Conservation (phyloP, 2,329 filamentous ascomycete species). For the Fusarium chaquense region DNA sequence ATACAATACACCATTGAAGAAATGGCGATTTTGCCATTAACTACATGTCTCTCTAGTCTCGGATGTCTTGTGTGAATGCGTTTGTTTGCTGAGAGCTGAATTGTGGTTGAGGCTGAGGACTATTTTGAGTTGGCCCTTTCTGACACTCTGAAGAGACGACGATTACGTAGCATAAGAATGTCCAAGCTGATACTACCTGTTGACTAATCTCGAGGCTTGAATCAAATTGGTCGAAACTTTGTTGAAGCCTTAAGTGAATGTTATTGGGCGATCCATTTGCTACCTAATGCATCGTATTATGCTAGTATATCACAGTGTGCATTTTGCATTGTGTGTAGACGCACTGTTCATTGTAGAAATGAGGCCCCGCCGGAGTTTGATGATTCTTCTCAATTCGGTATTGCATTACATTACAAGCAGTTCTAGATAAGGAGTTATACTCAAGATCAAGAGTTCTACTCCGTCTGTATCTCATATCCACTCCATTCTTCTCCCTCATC, state of each 20-base stretch:
- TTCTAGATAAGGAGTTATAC: constrained; percentile 35
- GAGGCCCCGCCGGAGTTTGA: constrained; percentile 40
- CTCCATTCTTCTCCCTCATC: background rate
- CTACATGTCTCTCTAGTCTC: constrained; percentile 7
- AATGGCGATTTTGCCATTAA: constrained; percentile 30
- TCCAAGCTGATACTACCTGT: background rate
- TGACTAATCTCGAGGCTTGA: background rate
- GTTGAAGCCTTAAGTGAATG: constrained; percentile 2
- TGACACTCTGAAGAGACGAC: constrained; percentile 6
- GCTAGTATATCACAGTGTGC: constrained; percentile 32
- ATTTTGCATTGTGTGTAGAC: background rate
- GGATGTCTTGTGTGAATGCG: constrained; percentile 1
- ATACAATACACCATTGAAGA: constrained; percentile 39
- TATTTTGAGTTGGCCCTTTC: background rate
- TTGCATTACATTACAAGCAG: constrained; percentile 11
- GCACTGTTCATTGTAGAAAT: constrained; percentile 41
- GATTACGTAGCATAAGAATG: constrained; percentile 28
- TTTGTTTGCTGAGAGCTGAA: background rate
- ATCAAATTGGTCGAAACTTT: constrained; percentile 11
- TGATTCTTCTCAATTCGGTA: constrained; percentile 34
- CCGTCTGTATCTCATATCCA: background rate
- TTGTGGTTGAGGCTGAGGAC: background rate
- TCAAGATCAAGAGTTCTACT: constrained; percentile 7
- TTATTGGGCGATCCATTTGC: constrained; percentile 17
- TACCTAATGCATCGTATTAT: background rate